Evolutionary conservation across 2,329 filamentous ascomycete genomes (phyloP), one percentile per base, ranked within the genome.

Genomic region (Ophiocordyceps polyrhachis-furcata): DNA sequence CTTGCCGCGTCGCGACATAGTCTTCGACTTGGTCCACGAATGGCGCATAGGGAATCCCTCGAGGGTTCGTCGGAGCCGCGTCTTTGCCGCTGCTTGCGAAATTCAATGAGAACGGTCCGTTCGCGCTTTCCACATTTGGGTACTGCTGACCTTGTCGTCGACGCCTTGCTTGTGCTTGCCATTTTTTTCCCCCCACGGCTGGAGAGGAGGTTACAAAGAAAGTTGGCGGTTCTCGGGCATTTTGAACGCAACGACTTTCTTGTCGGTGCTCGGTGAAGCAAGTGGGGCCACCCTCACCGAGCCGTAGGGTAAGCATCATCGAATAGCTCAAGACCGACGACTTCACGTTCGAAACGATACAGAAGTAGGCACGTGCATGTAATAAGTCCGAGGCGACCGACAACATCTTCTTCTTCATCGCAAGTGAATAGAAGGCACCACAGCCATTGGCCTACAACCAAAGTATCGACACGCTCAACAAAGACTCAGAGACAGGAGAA

Each of bases 1-100:
- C 83, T 35, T 76, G 76, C 45, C 83, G 75, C 40, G 81, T 77
- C 41, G 81, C 70, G 47, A 91, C 81, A 68, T 89, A 93, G 65
- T 93, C 84, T 61, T 93, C 85, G 50, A 91, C 83, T 54, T 81
- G 83, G 63, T 91, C 83, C 58, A 91, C 83, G 60, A 91, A 91
- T 6, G 84, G 84, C 50, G 85, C 85, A 56, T 75, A 76, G 21
- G 85, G 85, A 48, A 93, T 93, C 48, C 85, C 85, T 55, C 85
- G 74, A 42, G 83, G 81, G 62, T 93, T 93, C 48, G 81, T 82
- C 42, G 73, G 61, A 38, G 74, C 66, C 29, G 62, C 63, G 59
- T 70, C 71, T 55, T 71, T 59, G 49, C 54, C 53, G 45, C 56
- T 59, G 43, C 28, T 40, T 23, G 5, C 7, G 21, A 28, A 19